These are phyloP conservation scores for Aureobasidium namibiae DNA, from an alignment of 2,329 filamentous ascomycete species.

Conservation along the genomic window DNA sequence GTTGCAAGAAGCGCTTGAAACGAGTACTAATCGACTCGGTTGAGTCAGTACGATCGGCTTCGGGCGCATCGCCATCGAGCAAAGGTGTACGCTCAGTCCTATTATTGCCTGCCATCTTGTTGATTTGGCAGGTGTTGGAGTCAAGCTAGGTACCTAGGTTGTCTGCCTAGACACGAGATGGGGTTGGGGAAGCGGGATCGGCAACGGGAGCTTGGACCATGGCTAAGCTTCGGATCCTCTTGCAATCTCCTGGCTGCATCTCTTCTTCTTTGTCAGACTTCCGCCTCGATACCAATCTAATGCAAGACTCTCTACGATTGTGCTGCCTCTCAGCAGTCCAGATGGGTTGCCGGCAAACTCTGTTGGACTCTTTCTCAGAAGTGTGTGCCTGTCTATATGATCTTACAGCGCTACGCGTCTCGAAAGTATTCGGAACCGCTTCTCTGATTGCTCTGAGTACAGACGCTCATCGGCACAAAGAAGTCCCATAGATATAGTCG, in stretches of 20 bases:
- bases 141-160: background rate
- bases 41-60: background rate
- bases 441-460: background rate
- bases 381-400: too few species aligned
- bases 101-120: conserved; percentile 2
- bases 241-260: background rate
- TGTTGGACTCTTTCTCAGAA: too few species aligned
- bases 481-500: background rate
- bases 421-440: too few species aligned
- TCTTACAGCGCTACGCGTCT: background rate
- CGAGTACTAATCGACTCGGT: background rate
- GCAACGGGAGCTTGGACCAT: background rate
- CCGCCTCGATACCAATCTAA: background rate
- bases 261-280: background rate
- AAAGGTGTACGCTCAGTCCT: conserved; percentile 2
- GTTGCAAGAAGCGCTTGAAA: conserved; percentile 1
- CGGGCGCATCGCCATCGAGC: background rate
- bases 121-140: background rate
- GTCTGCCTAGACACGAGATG: background rate
- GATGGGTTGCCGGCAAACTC: background rate
- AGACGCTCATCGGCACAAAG: background rate
- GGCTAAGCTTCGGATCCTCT: background rate
- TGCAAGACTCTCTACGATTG: background rate
- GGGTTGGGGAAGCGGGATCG: conserved; percentile 7
- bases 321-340: background rate